A percentile compares a stretch with the other conserved stretches of the same genome.
phyloP scores from a whole-genome alignment of 148 eudicot genomes.

The Heliosperma pusillum region DNA sequence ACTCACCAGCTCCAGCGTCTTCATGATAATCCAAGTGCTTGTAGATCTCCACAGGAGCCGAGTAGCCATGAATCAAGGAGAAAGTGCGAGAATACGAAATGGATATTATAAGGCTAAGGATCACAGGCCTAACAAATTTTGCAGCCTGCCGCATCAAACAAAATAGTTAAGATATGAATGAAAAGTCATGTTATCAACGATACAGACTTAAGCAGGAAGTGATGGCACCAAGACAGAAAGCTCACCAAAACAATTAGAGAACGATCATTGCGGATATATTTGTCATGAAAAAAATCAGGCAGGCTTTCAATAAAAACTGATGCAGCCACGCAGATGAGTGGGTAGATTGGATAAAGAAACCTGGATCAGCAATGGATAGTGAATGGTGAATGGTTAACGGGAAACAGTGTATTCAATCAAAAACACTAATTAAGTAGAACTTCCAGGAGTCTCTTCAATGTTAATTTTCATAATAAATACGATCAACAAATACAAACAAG shows the following conservation, averaged over 20 bases:
- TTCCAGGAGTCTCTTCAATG: not conserved
- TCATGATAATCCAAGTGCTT: conserved; percentile 93
- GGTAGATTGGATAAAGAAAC: conserved; percentile 95
- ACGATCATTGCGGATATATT: conserved; percentile 45
- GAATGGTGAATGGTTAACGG: not conserved
- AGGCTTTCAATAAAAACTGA: conserved; percentile 85
- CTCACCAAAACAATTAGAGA: conserved; percentile 58
- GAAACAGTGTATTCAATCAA: not conserved
- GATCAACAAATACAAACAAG: not conserved
- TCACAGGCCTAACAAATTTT: conserved; percentile 61
- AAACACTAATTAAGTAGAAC: not conserved
- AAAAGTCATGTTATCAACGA: not conserved
- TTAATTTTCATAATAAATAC: not conserved
- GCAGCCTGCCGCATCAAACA: conserved; percentile 53
- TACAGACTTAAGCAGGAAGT: conserved; percentile 1
- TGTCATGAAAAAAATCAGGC: conserved; percentile 84
- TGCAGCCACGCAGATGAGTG: conserved; percentile 94
- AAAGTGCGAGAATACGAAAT: conserved; percentile 85
- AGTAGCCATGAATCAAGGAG: conserved; percentile 87
- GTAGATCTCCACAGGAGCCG: conserved; percentile 92
- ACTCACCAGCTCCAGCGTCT: conserved; percentile 68
- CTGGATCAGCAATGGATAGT: conserved; percentile 41
- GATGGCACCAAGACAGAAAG: not conserved
- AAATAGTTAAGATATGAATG: conserved; percentile 14
- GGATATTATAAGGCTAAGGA: conserved; percentile 74